Conservation (phyloP, 2,329 filamentous ascomycete genomes). For the Aspergillus sp. region DNA sequence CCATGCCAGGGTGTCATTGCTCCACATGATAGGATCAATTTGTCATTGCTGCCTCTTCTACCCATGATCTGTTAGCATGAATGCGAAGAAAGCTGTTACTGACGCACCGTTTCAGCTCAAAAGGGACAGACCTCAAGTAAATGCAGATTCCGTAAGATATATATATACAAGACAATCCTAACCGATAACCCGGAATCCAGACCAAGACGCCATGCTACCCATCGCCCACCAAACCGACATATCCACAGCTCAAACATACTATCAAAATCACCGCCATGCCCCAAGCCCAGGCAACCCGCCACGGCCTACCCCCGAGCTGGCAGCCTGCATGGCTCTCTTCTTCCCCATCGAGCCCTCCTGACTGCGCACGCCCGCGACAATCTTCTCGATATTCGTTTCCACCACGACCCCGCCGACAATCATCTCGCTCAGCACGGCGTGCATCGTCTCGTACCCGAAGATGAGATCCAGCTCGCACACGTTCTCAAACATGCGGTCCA, state of each 20-base stretch:
- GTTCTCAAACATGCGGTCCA: constrained; percentile 95
- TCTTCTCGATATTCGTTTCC: constrained; percentile 84
- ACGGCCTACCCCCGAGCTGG: constrained; percentile 37
- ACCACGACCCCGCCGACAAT: constrained; percentile 92
- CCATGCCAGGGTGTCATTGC: too few relatives aligned
- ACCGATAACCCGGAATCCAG: background rate
- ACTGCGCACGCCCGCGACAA: constrained; percentile 76
- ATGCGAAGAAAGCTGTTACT: too few relatives aligned
- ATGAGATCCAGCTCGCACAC: constrained; percentile 98
- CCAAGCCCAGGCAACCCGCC: constrained; percentile 38
- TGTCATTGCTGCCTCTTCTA: too few relatives aligned
- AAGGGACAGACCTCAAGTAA: too few relatives aligned
- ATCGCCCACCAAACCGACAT: background rate
- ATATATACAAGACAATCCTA: background rate
- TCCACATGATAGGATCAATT: too few relatives aligned
- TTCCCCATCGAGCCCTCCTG: constrained; percentile 45
- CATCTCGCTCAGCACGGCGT: constrained; percentile 89
- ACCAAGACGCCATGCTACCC: background rate
- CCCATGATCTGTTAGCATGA: too few relatives aligned
- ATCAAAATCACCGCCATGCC: constrained; percentile 34
- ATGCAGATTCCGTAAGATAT: too few relatives aligned
- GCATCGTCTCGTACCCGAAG: constrained; percentile 97
- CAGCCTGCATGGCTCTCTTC: constrained; percentile 44
- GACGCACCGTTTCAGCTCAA: too few relatives aligned
- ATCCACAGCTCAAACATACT: background rate